phyloP scores from a whole-genome alignment of 306 rosid genomes.

The Amphicarpaea edgeworthii region DNA sequence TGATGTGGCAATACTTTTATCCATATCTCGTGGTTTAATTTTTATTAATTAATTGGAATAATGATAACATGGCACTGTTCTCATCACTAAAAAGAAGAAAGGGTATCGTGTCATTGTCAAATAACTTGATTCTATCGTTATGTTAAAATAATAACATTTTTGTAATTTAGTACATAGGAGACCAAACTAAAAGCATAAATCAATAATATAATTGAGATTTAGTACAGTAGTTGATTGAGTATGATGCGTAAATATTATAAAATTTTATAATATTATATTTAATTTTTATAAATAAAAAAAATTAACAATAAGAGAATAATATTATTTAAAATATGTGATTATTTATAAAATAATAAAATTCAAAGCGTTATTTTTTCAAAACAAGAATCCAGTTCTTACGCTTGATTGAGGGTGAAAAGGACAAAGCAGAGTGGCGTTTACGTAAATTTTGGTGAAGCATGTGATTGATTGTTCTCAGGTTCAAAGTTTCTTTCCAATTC shows the following conservation, averaged over 20 bases:
- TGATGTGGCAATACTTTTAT: conserved; percentile 10
- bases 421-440: background rate
- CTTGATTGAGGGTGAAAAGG: conserved; percentile 25
- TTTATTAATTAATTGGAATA: background rate
- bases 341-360: background rate
- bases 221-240: too few species aligned
- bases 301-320: background rate
- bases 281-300: too few species aligned
- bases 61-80: background rate
- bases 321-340: background rate
- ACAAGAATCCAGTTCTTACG: background rate
- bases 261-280: too few species aligned
- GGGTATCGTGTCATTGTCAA: conserved; percentile 33
- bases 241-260: too few species aligned
- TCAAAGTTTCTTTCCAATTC: background rate
- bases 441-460: conserved; percentile 46
- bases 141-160: background rate
- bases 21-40: background rate
- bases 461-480: conserved; percentile 19
- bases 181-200: background rate
- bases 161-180: background rate
- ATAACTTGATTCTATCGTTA: background rate
- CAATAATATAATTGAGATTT: too few species aligned
- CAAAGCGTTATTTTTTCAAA: too few species aligned
- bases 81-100: background rate